A percentile compares a stretch with the other conserved stretches of the same genome.
Evolutionary conservation across 177 flowering plant genomes (phyloP).

Genomic region (Vitis hybrid): DNA sequence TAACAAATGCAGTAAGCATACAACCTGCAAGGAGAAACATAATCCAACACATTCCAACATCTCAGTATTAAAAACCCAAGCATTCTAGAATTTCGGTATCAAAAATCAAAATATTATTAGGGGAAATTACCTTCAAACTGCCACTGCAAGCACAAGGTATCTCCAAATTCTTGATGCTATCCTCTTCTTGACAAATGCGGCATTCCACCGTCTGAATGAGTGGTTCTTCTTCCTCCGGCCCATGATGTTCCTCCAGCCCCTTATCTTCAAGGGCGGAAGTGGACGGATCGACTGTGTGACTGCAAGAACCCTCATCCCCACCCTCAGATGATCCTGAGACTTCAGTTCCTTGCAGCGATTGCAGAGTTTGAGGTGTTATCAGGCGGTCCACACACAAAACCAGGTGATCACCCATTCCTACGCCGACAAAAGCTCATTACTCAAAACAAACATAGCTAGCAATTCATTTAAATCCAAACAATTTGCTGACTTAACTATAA

Average conservation of each 20-base stretch:
- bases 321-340: slow-evolving; percentile 15
- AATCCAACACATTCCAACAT: neutral
- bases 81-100: neutral
- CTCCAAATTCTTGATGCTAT: slow-evolving; percentile 54
- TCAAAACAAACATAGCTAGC: neutral
- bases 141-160: slow-evolving; percentile 75
- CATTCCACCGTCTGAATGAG: slow-evolving; percentile 64
- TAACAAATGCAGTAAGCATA: neutral
- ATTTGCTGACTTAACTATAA: neutral
- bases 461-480: neutral
- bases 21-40: neutral
- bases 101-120: no score
- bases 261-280: slow-evolving; percentile 14
- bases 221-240: slow-evolving; percentile 53
- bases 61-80: neutral
- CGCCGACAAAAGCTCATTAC: neutral
- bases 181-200: slow-evolving; percentile 89
- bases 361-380: slow-evolving; percentile 28
- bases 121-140: slow-evolving; percentile 61
- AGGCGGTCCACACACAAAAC: slow-evolving; percentile 46
- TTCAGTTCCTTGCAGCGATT: slow-evolving; percentile 23
- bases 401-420: slow-evolving; percentile 50
- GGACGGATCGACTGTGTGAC: slow-evolving; percentile 11
- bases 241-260: slow-evolving; percentile 21
- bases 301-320: slow-evolving; percentile 13